Base-by-base conservation (phyloP, 805 yeast genomes). In the Yarrowia sp. region DNA sequence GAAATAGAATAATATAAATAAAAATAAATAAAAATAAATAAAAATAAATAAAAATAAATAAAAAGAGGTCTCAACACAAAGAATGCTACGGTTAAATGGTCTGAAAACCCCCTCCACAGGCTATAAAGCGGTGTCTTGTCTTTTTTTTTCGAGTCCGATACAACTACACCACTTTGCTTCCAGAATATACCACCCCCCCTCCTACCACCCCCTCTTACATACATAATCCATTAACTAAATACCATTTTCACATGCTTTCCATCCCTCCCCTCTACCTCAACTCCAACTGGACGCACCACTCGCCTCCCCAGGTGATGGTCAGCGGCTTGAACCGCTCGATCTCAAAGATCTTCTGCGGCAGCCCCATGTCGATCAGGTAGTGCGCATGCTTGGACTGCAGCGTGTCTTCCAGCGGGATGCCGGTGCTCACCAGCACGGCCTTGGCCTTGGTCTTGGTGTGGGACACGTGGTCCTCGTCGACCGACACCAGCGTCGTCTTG, bases 311-410 rank as follows among this genome's bases (percentile, higher is more conserved):
- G 4, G 45, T 48, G 32, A 63, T 32, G 26, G 56, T 38, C 45
- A 84, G 82, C 74, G 80, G 81, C 52, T 84, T 74, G 74, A 83
- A 76, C 49, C 69, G 65, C 45, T 81, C 77, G 71, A 77, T 79
- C 26, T 74, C 79, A 77, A 76, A 88, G 52, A 85, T 86, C 73
- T 80, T 83, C 75, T 81, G 82, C 1, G 96, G 95, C 12, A 88
- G 81, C 12, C 95, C 95, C 69, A 87, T 81, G 73, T 91, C 97
- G 15, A 89, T 82, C 70, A 89, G 79, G 70, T 85, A 87, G 72
- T 89, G 90, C 9, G 63, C 41, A 56, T 77, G 74, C 73, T 85
- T 79, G 26, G 87, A 87, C 8, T 81, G 83, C 45, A 77, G 81
- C n/a, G 77, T 75, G 63, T 84, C 79, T 36, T 80, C 76, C 8